phyloP scores from a whole-genome alignment of 108 stramenopile species.

The Discostella stelligeroides region DNA sequence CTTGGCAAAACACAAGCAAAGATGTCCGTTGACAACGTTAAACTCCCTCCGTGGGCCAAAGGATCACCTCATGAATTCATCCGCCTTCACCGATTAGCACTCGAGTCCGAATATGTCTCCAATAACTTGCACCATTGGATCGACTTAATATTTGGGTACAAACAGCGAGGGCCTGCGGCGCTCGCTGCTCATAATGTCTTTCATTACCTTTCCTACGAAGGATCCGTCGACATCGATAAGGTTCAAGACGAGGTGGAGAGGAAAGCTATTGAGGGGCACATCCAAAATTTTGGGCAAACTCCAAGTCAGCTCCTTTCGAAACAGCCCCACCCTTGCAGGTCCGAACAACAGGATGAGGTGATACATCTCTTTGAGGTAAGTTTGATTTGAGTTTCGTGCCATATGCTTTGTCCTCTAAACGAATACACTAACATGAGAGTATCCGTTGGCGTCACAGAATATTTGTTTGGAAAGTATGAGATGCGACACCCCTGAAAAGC shows the following conservation, averaged over 20 bases:
- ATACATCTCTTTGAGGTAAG: slow-evolving; percentile 64
- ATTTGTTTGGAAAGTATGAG: slow-evolving; percentile 45
- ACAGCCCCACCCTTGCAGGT: slow-evolving; percentile 70
- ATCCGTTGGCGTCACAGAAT: slow-evolving; percentile 27
- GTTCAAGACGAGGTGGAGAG: slow-evolving; percentile 88
- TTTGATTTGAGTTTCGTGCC: not conserved
- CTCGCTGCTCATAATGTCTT: slow-evolving; percentile 91
- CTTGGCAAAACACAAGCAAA: slow-evolving; percentile 88
- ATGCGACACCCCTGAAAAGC: slow-evolving; percentile 74
- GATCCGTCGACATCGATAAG: slow-evolving; percentile 93
- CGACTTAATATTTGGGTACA: slow-evolving; percentile 96
- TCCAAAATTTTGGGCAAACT: slow-evolving; percentile 97
- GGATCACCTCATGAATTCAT: slow-evolving; percentile 92
- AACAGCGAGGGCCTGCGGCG: slow-evolving; percentile 89
- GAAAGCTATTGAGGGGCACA: slow-evolving; percentile 90
- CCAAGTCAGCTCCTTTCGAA: slow-evolving; percentile 87
- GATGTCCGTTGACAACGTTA: slow-evolving; percentile 77
- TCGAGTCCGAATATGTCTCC: slow-evolving; percentile 94
- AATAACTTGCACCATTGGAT: slow-evolving; percentile 92
- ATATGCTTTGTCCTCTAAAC: slow-evolving; percentile 3
- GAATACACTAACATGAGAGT: not conserved
- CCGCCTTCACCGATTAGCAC: slow-evolving; percentile 86
- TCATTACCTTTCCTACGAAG: slow-evolving; percentile 96
- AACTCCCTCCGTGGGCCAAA: slow-evolving; percentile 96
- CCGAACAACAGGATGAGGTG: slow-evolving; percentile 53